Evolutionary conservation across 169 alveolate species (phyloP), one percentile per base, ranked within the genome.

Genomic region (Neospora caninum): DNA sequence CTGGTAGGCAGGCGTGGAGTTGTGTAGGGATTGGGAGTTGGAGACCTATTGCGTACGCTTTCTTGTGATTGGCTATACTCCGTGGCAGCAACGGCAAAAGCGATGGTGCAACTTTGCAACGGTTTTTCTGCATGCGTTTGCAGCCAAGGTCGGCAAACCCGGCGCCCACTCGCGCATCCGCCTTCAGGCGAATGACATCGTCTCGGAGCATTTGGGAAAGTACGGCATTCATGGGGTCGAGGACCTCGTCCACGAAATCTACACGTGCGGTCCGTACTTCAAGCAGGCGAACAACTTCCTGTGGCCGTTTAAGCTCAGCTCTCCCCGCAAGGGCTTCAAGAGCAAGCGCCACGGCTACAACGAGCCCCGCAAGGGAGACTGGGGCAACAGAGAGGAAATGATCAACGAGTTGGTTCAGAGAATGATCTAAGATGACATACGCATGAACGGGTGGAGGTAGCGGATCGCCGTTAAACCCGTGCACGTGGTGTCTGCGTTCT

Each of bases 251-350:
- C 99, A 99, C 96, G 99, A 99, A 97, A 98, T 99, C 92, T 97
- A 97, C 97, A 98, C 99, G 67, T 98, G 99, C 95, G 99, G 99
- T 78, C 99, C 99, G 73, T 98, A 98, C 97, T 99, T 99, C 99
- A 99, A 99, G 98, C 99, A 99, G 97, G 99, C 99, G 93, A 98
- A 98, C 98, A 98, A 98, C 97, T 98, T 99, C 98, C 96, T 99
- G 91, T 99, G 99, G 99, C 99, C 99, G 67, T 99, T 99, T 99
- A 99, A 99, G 96, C 98, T 99, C 92, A 97, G 97, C 97, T 97
- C 99, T 83, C 99, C 99, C 67, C 98, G 98, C 95, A 99, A 99
- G 94, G 99, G 99, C 73, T 99, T 98, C 98, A 98, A 96, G 91
- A 98, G 98, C 96, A 99, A 99, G 98, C 98, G 99, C 94, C 99